Conservation (phyloP, 495 filamentous ascomycete species). For the Penicillium nucicola region DNA sequence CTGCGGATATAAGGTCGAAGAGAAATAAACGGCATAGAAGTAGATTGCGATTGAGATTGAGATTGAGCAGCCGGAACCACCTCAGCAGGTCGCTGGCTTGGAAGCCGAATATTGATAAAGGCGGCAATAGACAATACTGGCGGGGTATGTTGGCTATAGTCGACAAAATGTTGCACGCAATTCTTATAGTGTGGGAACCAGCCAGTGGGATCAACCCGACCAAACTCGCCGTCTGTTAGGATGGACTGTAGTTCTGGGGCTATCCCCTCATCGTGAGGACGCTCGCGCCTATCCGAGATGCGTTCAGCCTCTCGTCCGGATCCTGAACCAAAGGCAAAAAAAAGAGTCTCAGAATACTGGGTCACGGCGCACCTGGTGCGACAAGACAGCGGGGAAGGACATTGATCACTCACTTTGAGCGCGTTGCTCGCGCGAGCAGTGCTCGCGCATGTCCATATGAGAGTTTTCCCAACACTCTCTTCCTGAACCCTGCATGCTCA, state of each 20-base stretch:
- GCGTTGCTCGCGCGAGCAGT: constrained; percentile 25
- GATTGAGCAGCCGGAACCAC: constrained; percentile 1
- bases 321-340: constrained; percentile 18
- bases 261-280: constrained; percentile 9
- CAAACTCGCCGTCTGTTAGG: constrained; percentile 28
- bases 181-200: constrained; percentile 89
- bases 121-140: constrained; percentile 85
- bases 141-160: constrained; percentile 74
- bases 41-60: no score
- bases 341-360: constrained; percentile 21
- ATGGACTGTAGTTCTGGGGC: constrained; percentile 9
- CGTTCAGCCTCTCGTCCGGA: constrained; percentile 25
- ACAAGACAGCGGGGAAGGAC: neutral
- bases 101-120: constrained; percentile 76
- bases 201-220: constrained; percentile 67
- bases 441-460: constrained; percentile 33
- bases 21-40: constrained; percentile 51
- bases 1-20: constrained; percentile 87
- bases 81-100: constrained; percentile 32
- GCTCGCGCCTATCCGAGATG: constrained; percentile 23
- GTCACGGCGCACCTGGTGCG: constrained; percentile 10
- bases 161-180: constrained; percentile 84
- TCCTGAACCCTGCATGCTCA: constrained; percentile 37
- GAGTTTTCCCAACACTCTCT: constrained; percentile 38
- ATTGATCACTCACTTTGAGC: constrained; percentile 30